These are phyloP conservation scores for Rhynchosporium secalis DNA, from an alignment of 2,329 filamentous ascomycete genomes.

Conservation along the genomic window DNA sequence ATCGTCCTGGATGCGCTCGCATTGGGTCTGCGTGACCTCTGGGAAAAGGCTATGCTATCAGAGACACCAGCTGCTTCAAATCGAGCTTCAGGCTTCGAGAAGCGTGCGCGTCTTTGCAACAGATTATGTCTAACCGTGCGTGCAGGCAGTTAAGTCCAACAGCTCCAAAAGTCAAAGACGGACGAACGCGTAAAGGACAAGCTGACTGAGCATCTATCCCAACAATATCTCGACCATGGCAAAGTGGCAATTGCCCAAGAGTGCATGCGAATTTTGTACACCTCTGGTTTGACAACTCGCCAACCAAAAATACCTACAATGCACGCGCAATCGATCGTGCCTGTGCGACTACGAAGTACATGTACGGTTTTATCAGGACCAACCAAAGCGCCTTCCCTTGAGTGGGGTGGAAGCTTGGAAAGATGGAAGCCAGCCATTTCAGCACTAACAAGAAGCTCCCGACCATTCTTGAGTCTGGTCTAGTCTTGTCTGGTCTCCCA, in stretches of 20 bases:
- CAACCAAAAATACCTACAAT: constrained; percentile 12
- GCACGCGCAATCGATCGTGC: constrained; percentile 31
- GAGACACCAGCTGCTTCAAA: constrained; percentile 17
- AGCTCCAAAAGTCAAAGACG: background rate
- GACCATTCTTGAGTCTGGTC: background rate
- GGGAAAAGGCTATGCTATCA: constrained; percentile 2
- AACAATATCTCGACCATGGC: background rate
- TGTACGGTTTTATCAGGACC: constrained; percentile 17
- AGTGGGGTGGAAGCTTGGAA: constrained; percentile 18
- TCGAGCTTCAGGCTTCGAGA: constrained; percentile 3
- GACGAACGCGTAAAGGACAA: background rate
- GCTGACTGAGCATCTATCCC: background rate
- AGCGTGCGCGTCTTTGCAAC: background rate
- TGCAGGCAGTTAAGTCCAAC: background rate
- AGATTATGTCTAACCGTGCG: background rate
- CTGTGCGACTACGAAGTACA: constrained; percentile 14
- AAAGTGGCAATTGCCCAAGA: background rate
- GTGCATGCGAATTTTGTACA: constrained; percentile 1
- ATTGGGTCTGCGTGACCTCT: background rate
- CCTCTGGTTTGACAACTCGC: constrained; percentile 22
- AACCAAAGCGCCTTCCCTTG: constrained; percentile 14
- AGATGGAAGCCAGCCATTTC: constrained; percentile 16
- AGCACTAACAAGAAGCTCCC: constrained; percentile 8
- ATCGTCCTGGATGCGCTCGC: too few relatives aligned
- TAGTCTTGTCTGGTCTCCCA: constrained; percentile 8